A percentile compares a stretch with the other conserved stretches of the same genome.
These are phyloP conservation scores for Diaporthe eres DNA, from an alignment of 2,329 filamentous ascomycete genomes.

Conservation along the genomic window DNA sequence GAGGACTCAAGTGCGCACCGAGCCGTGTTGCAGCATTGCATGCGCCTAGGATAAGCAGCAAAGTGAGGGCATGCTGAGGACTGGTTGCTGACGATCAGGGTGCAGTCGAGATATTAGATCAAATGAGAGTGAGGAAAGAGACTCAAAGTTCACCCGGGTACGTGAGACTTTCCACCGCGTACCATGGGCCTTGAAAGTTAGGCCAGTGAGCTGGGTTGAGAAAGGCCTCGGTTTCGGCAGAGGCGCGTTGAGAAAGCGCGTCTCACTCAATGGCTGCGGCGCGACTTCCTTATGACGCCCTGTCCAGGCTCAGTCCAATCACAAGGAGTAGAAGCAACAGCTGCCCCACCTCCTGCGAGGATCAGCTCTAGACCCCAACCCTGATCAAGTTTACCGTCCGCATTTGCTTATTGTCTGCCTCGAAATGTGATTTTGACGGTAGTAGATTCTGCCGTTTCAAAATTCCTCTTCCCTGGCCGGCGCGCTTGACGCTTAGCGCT, in stretches of 20 bases:
- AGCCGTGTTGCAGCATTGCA: constrained; percentile 46
- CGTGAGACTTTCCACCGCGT: not conserved
- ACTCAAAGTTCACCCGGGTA: not conserved
- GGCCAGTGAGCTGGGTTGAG: not conserved
- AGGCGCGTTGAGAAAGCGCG: constrained; percentile 31
- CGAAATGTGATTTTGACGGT: too few relatives aligned
- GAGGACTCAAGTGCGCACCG: not conserved
- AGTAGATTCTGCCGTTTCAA: too few relatives aligned
- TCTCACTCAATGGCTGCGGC: not conserved
- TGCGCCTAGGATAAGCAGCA: constrained; percentile 28
- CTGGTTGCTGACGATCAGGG: not conserved
- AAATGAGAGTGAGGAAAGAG: not conserved
- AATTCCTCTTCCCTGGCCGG: too few relatives aligned
- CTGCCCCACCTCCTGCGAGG: not conserved
- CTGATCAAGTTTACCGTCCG: not conserved
- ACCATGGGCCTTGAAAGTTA: not conserved
- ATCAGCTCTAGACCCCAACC: not conserved
- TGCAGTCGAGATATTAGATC: not conserved
- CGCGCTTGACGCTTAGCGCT: too few relatives aligned
- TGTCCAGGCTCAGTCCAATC: constrained; percentile 19
- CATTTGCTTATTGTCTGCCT: not conserved
- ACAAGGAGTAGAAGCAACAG: not conserved
- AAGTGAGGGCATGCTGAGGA: constrained; percentile 15
- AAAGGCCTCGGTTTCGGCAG: constrained; percentile 7
- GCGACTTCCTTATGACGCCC: constrained; percentile 30